These are phyloP conservation scores for Elongisporangium undulatum DNA, from an alignment of 352 stramenopile species.

Conservation along the genomic window DNA sequence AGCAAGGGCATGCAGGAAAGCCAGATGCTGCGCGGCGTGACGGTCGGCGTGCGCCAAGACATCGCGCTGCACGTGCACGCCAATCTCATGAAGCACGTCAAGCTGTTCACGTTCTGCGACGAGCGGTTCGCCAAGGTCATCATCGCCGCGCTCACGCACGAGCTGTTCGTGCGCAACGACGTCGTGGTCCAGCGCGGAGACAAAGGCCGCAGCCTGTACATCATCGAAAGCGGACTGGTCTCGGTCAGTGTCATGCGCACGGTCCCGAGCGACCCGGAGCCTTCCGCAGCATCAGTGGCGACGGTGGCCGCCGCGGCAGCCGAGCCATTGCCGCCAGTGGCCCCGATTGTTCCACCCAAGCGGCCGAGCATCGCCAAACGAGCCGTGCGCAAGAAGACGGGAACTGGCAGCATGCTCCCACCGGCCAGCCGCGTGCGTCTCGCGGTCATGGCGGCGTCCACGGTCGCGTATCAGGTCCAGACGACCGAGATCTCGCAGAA, in stretches of 20 bases:
- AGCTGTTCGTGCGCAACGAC: conserved; percentile 47
- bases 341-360: conserved; percentile 5
- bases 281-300: neutral
- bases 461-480: conserved; percentile 14
- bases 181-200: conserved; percentile 43
- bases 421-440: neutral
- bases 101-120: conserved; percentile 29
- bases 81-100: conserved; percentile 39
- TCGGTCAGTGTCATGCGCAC: conserved; percentile 46
- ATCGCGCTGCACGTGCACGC: conserved; percentile 32
- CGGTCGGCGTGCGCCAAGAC: conserved; percentile 21
- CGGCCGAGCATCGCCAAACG: conserved; percentile 10
- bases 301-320: neutral
- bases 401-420: neutral
- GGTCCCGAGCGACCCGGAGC: neutral
- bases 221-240: conserved; percentile 54
- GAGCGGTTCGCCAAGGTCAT: conserved; percentile 25
- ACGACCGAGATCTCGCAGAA: conserved; percentile 21
- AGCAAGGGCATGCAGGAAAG: conserved; percentile 44
- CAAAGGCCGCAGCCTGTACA: conserved; percentile 37
- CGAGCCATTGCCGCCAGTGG: conserved; percentile 1
- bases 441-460: conserved; percentile 12
- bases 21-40: conserved; percentile 32
- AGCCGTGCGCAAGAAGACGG: neutral
- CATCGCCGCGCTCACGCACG: conserved; percentile 27